A percentile compares a stretch with the other conserved stretches of the same genome.
These are phyloP conservation scores for Penicillium parvum DNA, from an alignment of 495 filamentous ascomycete species.

Conservation along the genomic window DNA sequence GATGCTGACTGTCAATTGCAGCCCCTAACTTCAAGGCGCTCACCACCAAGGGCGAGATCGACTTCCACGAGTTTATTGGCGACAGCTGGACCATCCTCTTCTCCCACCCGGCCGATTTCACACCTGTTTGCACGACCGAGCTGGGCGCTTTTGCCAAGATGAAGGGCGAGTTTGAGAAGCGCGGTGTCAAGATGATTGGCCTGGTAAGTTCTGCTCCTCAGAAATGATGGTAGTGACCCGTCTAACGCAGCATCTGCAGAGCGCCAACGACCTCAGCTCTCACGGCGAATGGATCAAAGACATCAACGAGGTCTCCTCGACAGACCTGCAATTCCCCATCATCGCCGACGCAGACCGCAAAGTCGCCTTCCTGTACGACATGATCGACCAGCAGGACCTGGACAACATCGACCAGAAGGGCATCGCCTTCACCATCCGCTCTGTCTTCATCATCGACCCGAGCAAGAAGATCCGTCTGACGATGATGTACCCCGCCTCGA, in stretches of 20 bases:
- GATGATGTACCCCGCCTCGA: slow-evolving; percentile 94
- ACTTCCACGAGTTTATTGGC: slow-evolving; percentile 59
- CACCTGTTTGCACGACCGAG: slow-evolving; percentile 67
- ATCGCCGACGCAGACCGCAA: slow-evolving; percentile 95
- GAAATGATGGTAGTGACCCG: slow-evolving; percentile 54
- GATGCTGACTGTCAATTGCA: slow-evolving; percentile 5
- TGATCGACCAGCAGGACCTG: slow-evolving; percentile 82
- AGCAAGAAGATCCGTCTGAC: slow-evolving; percentile 97
- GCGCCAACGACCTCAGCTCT: slow-evolving; percentile 48
- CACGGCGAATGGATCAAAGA: slow-evolving; percentile 84
- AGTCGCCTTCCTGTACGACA: slow-evolving; percentile 89
- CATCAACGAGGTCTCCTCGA: slow-evolving; percentile 86
- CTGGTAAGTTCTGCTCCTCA: slow-evolving; percentile 46
- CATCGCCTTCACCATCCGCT: slow-evolving; percentile 97
- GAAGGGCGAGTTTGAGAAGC: slow-evolving; percentile 56
- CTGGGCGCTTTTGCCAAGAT: slow-evolving; percentile 64
- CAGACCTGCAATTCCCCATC: slow-evolving; percentile 85
- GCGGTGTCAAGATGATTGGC: slow-evolving; percentile 64
- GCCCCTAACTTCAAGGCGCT: slow-evolving; percentile 62
- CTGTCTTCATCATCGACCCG: slow-evolving; percentile 98
- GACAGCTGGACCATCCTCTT: slow-evolving; percentile 63
- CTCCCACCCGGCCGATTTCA: slow-evolving; percentile 68
- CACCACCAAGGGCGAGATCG: slow-evolving; percentile 63
- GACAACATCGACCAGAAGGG: slow-evolving; percentile 94
- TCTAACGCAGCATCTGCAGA: slow-evolving; percentile 38